Evolutionary conservation across 148 eudicot genomes (phyloP), one percentile per base, ranked within the genome.

Genomic region (Hydrangea macrophylla): DNA sequence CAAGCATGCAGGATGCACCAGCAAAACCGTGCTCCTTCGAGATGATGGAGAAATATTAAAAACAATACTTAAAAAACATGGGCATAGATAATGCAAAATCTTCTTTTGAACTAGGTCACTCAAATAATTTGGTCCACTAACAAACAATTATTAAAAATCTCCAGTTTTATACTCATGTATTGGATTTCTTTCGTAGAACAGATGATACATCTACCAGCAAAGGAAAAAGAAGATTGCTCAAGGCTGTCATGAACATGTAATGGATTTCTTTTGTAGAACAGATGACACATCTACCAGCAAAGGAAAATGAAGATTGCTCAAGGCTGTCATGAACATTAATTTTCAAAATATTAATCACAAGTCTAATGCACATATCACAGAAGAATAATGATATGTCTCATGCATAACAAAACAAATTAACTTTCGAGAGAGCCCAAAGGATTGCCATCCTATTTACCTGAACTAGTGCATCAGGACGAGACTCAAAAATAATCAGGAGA

Each of bases 401-500:
- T 48, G 17, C 17, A 48, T 48, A 18, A 65, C 44, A 48, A 45
- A 33, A 31, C 42, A 18, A 28, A 32, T 55, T 25, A 54, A 54
- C 33, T 24, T 48, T 6, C 15, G n/a, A 48, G 5, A 18, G 27
- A 35, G 74, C 7, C 55, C 12, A 26, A 65, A 50, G 26, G 40
- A 39, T 61, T 44, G 56, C 45, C 15, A 30, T 12, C 40, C 55
- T 24, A 55, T 58, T 27, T 76, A 94, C 98, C 97, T 94, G 98
- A 78, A 94, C 98, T 64, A 94, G 79, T 64, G 98, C 98, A 71
- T 93, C 98, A 36, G 98, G 98, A 15, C 98, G 96, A 58, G 98
- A 94, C 82, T 94, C 98, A 66, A 94, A 93, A 61, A 94, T 86
- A 78, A 94, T 81, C 58, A 94, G 84, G 37, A 94, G 97, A 73